Evolutionary conservation across 441 rosid species (phyloP), one percentile per base, ranked within the genome.

Genomic region (Gossypium trilobum): DNA sequence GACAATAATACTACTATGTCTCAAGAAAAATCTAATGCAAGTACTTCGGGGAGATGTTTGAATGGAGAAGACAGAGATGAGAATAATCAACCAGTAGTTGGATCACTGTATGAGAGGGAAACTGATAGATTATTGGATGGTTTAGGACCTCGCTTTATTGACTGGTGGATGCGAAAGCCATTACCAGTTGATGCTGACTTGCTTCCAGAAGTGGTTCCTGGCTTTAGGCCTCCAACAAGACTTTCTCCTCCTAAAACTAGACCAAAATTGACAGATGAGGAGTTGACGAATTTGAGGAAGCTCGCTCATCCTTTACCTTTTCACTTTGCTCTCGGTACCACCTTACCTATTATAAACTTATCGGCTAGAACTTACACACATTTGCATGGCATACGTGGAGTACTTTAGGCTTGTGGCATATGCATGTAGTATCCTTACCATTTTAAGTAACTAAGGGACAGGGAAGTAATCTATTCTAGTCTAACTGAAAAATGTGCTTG

Each of bases 131-230:
- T 92, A 73, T 72, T 92, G 86, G 84, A 92, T 78, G 92, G 91
- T 55, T 79, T 92, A 63, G 97, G 96, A 20, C 96, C 96, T 79
- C 87, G 96, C 33, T 92, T 82, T 78, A 75, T 83, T 72, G 97
- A 92, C 75, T 90, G 97, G 97, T 92, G 97, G 97, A 90, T 87
- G 96, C 80, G 79, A 68, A 90, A 87, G 83, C 97, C 97, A 65
- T 79, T 90, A 83, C 97, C 97, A 0, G 87, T 90, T 68, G 97
- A 92, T 76, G 97, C 85, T 56, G 95, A 92, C 78, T 79, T 87
- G 82, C 95, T 92, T 77, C 91, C 95, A 5, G 78, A 82, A 80
- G 81, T 81, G 42, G 88, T 90, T 71, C 78, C 84, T 51, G 89
- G 96, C 59, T 92, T 85, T 74, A 80, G n/a, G 82, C 79, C 86